Conservation (phyloP, 768 basidiomycete species). For the Lentinula guzmanii region DNA sequence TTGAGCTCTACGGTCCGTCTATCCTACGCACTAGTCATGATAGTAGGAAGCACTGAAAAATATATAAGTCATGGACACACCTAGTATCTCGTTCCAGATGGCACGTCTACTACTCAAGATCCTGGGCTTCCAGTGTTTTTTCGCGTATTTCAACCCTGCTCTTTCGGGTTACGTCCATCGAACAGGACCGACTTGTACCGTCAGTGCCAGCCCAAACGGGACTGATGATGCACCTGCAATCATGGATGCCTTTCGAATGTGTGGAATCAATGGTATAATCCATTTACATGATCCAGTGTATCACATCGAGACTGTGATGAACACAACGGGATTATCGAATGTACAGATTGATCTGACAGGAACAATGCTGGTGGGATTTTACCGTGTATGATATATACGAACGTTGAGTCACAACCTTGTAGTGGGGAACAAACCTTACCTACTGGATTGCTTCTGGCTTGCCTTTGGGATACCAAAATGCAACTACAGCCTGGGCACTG, state of each 20-base stretch:
- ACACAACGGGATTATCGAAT: slow-evolving; percentile 26
- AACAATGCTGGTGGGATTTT: slow-evolving; percentile 24
- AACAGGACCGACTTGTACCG: slow-evolving; percentile 10
- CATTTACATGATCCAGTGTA: slow-evolving; percentile 24
- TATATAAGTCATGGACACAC: no score
- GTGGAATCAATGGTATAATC: slow-evolving; percentile 16
- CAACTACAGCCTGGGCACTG: slow-evolving; percentile 29
- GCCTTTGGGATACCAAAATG: slow-evolving; percentile 29
- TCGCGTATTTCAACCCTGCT: background rate
- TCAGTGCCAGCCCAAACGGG: slow-evolving; percentile 14
- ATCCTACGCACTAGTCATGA: no score
- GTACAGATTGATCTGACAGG: slow-evolving; percentile 26
- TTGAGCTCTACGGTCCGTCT: no score
- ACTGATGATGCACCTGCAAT: slow-evolving; percentile 20
- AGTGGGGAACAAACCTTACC: slow-evolving; percentile 29
- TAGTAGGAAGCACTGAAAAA: no score
- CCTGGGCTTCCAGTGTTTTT: background rate
- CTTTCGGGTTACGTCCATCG: background rate
- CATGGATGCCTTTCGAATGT: slow-evolving; percentile 14
- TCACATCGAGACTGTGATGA: slow-evolving; percentile 25
- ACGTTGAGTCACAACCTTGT: background rate
- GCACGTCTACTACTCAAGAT: background rate
- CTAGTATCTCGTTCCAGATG: background rate
- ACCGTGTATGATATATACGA: background rate
- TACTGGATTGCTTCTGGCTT: slow-evolving; percentile 31